Evolutionary conservation across 2,329 filamentous ascomycete species (phyloP).

Genomic region (Cytospora mali): DNA sequence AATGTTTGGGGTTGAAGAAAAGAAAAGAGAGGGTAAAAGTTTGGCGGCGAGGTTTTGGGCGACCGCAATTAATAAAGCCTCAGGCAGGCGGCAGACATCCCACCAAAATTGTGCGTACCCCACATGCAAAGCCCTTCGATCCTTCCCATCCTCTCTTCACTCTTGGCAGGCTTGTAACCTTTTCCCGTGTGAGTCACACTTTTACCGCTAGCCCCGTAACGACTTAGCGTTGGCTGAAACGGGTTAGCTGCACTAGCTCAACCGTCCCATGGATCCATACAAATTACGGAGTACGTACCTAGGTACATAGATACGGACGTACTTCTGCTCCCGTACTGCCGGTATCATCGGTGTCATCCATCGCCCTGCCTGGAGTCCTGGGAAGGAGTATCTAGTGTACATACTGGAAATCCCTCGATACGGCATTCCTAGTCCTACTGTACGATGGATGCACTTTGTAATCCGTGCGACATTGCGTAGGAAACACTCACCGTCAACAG

Average conservation of each 20-base stretch:
- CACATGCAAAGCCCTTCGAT: conserved; percentile 1
- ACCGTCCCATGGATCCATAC: too few relatives aligned
- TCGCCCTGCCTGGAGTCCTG: background rate
- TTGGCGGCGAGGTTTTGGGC: conserved; percentile 33
- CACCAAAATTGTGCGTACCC: background rate
- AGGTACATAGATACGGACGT: too few relatives aligned
- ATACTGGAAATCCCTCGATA: background rate
- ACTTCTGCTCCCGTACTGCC: background rate
- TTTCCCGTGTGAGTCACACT: conserved; percentile 19
- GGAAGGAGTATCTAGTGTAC: background rate
- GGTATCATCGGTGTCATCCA: too few relatives aligned
- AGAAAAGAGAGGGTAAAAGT: conserved; percentile 35
- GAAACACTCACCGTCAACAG: background rate
- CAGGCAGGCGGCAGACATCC: background rate
- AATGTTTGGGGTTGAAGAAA: conserved; percentile 39
- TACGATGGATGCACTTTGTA: background rate
- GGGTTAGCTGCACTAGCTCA: background rate
- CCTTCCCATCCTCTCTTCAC: background rate
- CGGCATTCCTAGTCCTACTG: background rate
- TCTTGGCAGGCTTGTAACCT: background rate
- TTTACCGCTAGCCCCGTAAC: background rate
- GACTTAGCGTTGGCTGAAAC: background rate
- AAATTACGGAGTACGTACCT: background rate
- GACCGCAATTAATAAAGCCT: conserved; percentile 43
- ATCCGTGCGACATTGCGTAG: background rate